Conservation (phyloP, 768 basidiomycete genomes). For the Boletus tylopilopsis region DNA sequence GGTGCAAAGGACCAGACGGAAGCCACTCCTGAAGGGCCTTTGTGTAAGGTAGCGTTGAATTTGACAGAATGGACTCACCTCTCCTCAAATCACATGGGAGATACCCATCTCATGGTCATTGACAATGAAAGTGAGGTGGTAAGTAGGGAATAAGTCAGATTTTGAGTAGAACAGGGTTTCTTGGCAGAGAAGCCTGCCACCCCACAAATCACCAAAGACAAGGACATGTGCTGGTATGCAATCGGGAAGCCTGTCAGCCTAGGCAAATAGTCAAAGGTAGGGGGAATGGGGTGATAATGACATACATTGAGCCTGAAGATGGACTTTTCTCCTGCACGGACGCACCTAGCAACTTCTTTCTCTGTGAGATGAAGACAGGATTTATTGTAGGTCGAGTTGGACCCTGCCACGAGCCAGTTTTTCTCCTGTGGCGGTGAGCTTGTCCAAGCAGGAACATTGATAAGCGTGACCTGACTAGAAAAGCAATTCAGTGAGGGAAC, state of each 20-base stretch:
- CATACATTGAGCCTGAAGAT: constrained; percentile 87
- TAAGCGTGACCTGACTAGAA: constrained; percentile 83
- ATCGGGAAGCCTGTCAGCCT: constrained; percentile 58
- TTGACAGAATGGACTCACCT: constrained; percentile 45
- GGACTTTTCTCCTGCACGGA: constrained; percentile 71
- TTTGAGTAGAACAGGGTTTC: constrained; percentile 92
- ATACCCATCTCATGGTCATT: constrained; percentile 97
- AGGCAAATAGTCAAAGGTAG: constrained; percentile 3
- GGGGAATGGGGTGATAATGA: background rate
- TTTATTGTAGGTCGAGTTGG: constrained; percentile 82
- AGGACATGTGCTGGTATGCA: constrained; percentile 57
- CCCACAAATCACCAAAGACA: constrained; percentile 70
- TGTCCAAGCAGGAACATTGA: constrained; percentile 88
- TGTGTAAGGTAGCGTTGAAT: background rate
- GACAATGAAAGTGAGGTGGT: constrained; percentile 93
- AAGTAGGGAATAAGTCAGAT: constrained; percentile 90
- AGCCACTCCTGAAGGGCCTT: constrained; percentile 81
- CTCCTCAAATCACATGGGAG: constrained; percentile 91
- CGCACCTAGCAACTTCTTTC: constrained; percentile 75
- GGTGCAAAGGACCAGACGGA: constrained; percentile 86
- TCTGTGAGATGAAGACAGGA: constrained; percentile 81
- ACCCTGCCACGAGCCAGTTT: constrained; percentile 69
- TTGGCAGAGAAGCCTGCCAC: constrained; percentile 77
- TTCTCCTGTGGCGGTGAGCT: constrained; percentile 64
- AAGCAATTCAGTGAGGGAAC: background rate